phyloP scores from a whole-genome alignment of 345 rosid genomes.

The Mallotus nudiflorus region DNA sequence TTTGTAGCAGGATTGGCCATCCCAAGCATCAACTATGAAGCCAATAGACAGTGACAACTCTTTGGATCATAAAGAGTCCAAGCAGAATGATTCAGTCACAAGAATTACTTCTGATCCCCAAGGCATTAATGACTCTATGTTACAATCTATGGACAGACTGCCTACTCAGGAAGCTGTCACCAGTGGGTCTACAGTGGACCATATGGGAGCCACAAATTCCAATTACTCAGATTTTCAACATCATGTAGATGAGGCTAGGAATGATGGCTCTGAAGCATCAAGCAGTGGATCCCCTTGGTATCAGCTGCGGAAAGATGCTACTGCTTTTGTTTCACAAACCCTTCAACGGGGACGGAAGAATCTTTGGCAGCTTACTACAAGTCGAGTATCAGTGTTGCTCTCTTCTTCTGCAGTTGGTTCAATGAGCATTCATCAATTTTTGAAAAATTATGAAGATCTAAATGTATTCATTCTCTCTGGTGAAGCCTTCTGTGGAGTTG shows the following conservation, averaged over 20 bases:
- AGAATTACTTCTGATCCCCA: conserved; percentile 35
- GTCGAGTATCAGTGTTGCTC: conserved; percentile 88
- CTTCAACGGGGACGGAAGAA: conserved; percentile 90
- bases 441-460: conserved; percentile 88
- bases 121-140: conserved; percentile 35
- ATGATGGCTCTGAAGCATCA: conserved; percentile 57
- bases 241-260: conserved; percentile 44
- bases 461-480: conserved; percentile 86
- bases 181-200: conserved; percentile 25
- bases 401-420: conserved; percentile 80
- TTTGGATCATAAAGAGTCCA: conserved; percentile 34
- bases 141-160: conserved; percentile 38
- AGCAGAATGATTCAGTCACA: conserved; percentile 39
- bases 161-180: conserved; percentile 36
- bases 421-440: conserved; percentile 92
- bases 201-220: conserved; percentile 31
- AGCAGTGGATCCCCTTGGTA: conserved; percentile 88
- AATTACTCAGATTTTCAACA: conserved; percentile 28
- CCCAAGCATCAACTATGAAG: conserved; percentile 36
- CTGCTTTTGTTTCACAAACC: conserved; percentile 75
- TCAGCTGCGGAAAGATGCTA: conserved; percentile 86
- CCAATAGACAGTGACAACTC: conserved; percentile 43
- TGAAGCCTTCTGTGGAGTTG: conserved; percentile 94
- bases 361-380: conserved; percentile 98
- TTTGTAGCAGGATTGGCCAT: conserved; percentile 36